A percentile compares a stretch with the other conserved stretches of the same genome.
phyloP scores from a whole-genome alignment of 768 basidiomycete species.

The Megacollybia marginata region DNA sequence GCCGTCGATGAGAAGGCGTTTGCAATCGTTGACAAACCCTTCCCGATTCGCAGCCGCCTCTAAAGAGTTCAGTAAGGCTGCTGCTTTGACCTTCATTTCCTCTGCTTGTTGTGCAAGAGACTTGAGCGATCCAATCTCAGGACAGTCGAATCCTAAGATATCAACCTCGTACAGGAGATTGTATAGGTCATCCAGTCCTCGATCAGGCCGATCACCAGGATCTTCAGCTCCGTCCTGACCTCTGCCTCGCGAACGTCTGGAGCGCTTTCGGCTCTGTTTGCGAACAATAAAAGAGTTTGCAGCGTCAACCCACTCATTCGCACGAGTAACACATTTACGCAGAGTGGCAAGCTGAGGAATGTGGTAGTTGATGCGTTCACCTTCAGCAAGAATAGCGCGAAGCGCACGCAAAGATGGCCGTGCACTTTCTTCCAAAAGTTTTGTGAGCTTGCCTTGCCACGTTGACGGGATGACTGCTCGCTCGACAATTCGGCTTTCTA shows the following conservation, averaged over 20 bases:
- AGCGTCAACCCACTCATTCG: constrained; percentile 84
- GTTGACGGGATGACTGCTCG: constrained; percentile 63
- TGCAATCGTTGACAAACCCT: constrained; percentile 61
- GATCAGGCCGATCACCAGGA: constrained; percentile 62
- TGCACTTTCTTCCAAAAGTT: constrained; percentile 57
- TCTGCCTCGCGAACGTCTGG: constrained; percentile 54
- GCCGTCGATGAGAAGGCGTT: constrained; percentile 58
- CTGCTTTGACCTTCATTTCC: constrained; percentile 51
- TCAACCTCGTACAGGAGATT: constrained; percentile 66
- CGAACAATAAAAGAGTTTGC: constrained; percentile 74
- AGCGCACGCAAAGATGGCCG: constrained; percentile 72
- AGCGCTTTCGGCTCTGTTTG: constrained; percentile 75
- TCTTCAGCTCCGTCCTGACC: constrained; percentile 44
- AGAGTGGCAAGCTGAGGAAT: constrained; percentile 67
- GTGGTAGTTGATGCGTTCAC: constrained; percentile 74
- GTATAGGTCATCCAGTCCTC: constrained; percentile 64
- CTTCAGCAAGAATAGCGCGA: constrained; percentile 79
- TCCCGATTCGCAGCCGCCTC: constrained; percentile 38
- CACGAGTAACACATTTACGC: constrained; percentile 71
- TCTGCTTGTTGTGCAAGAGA: constrained; percentile 56
- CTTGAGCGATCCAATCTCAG: constrained; percentile 58
- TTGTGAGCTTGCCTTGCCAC: constrained; percentile 72
- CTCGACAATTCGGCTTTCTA: constrained; percentile 55
- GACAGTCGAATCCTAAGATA: constrained; percentile 75
- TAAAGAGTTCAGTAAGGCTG: constrained; percentile 38